Evolutionary conservation across 257 asterid genomes (phyloP), one percentile per base, ranked within the genome.

Genomic region (Nicotiana paniculata): DNA sequence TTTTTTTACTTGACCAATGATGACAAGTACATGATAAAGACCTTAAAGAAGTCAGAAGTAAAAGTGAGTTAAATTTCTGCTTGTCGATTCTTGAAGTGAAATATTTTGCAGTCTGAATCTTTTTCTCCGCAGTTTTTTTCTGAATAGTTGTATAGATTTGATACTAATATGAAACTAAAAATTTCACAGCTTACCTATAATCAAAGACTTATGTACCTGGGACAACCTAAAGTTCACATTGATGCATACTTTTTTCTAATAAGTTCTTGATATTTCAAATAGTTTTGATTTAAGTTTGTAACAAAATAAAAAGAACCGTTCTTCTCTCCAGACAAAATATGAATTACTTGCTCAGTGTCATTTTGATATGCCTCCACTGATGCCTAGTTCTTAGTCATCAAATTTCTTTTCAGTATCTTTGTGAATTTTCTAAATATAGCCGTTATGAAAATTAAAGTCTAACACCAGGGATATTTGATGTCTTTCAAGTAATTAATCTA

Each of bases 11-110:
- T 95, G 87, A 95, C 99, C 62, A 86, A 89, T 58, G 97, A 96
- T 68, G 98, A 96, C 84, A 94, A 88, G 86, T 96, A 93, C 92
- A 91, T 96, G 98, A 96, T 96, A 64, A 96, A 96, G 88, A 96
- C 99, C 46, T 89, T 96, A 92, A 96, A 92, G 86, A 96, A 93
- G 77, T 83, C 99, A 4, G 99, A 95, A 91, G 98, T 93, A 65
- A 95, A 95, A 90, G 99, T 95, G 86, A 90, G 98, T 89, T 43
- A 72, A 43, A 51, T 84, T 85, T 81, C 74, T 82, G 81, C 82
- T 64, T 39, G 53, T 33, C 46, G 4, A 55, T 77, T 79, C 53
- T 15, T 18, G 17, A 33, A 17, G 80, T 43, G 16, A 12, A 65
- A 64, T 43, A 13, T 61, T 51, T 66, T 13, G 24, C 62, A 3